phyloP scores from a whole-genome alignment of 805 yeast species.

The Schwanniomyces polymorphus region DNA sequence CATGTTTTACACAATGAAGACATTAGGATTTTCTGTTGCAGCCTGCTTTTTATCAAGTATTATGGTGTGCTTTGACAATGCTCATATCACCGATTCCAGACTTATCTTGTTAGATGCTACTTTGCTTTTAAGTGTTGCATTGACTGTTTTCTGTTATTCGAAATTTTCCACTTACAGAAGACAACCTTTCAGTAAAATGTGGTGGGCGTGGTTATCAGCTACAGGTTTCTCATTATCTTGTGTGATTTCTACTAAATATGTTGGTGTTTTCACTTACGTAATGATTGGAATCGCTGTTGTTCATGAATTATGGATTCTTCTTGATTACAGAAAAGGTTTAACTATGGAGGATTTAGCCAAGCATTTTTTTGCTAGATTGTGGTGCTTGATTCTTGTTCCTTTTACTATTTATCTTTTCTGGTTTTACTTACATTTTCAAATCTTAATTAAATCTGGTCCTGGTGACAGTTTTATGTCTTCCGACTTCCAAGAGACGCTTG shows the following conservation, averaged over 20 bases:
- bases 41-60: constrained; percentile 77
- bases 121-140: constrained; percentile 77
- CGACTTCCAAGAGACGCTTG: constrained; percentile 89
- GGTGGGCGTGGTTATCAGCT: constrained; percentile 86
- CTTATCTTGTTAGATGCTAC: constrained; percentile 91
- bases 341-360: constrained; percentile 53
- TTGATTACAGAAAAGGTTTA: constrained; percentile 71
- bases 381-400: constrained; percentile 75
- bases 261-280: constrained; percentile 88
- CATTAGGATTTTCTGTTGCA: constrained; percentile 74
- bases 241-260: constrained; percentile 94
- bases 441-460: constrained; percentile 85
- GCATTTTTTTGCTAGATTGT: constrained; percentile 76
- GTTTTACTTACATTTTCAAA: constrained; percentile 88
- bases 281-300: constrained; percentile 86
- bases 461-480: constrained; percentile 96
- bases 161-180: constrained; percentile 69
- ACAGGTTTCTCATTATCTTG: constrained; percentile 89
- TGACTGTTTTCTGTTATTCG: constrained; percentile 74
- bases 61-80: constrained; percentile 82
- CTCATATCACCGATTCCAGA: constrained; percentile 88
- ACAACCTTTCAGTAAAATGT: constrained; percentile 61
- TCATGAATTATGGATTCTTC: constrained; percentile 83
- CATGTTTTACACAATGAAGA: constrained; percentile 82
- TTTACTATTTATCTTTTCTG: constrained; percentile 79